Base-by-base conservation (phyloP, 225 moss, liverwort and hornwort genomes). In the Marchantia paleacea region DNA sequence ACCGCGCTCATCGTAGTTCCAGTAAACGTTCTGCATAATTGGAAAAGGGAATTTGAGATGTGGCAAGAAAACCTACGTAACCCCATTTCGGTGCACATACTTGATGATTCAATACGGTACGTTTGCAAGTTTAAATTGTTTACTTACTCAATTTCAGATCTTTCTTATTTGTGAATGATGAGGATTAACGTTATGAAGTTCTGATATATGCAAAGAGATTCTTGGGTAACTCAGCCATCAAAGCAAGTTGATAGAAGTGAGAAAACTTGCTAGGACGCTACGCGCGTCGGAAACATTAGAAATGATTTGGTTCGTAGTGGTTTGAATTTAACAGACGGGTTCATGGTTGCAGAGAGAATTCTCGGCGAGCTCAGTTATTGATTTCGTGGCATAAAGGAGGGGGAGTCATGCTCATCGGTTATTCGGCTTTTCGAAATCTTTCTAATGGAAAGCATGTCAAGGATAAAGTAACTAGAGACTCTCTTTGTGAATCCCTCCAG, bases 381-480 rank as follows among this genome's bases (percentile, higher is more conserved):
- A 82, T 52, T 25, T 79, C 78, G 79, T 99, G 99, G 99, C 84
- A 90, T 80, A 82, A 74, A 54, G 51, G 52, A 76, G 95, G 95
- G 62, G 99, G 99, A 80, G 99, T 95, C 61, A 94, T 99, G 95
- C 91, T 99, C 12, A 92, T 99, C 69, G 99, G 99, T 61, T 99
- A 99, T 75, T 72, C 91, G 64, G 86, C 91, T 55, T 95, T 99
- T 84, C 90, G 99, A 26, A 92, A 83, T 78, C 85, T 94, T 65
- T 91, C 91, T 74, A 82, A 85, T 79, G 94, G 95, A 82, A 94
- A 88, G 81, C 88, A 89, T 85, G 90, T 97, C 68, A 94, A 75
- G 84, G 93, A 99, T 3, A 90, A 90, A 89, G 24, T 15, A 68
- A 87, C 87, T 71, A 84, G 92, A 80, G 99, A 94, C 72, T 86